These are phyloP conservation scores for Neonectria sp. DNA, from an alignment of 2,329 filamentous ascomycete genomes.

Conservation along the genomic window DNA sequence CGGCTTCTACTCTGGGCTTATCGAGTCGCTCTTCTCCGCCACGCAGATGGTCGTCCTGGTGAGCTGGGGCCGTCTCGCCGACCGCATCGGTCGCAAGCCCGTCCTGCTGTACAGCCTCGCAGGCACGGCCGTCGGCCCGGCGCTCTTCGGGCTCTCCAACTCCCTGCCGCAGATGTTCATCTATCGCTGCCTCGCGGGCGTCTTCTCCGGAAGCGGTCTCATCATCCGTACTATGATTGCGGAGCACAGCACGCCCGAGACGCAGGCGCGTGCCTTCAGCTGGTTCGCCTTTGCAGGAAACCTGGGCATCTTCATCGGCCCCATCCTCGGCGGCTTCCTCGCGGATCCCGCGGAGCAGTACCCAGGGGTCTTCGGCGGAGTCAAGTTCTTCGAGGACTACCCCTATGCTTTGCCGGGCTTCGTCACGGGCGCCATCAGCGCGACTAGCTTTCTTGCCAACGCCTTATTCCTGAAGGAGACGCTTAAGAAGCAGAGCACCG, in stretches of 20 bases:
- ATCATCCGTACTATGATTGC: conserved; percentile 84
- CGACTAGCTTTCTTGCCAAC: conserved; percentile 66
- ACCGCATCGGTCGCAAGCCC: conserved; percentile 80
- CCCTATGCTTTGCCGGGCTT: conserved; percentile 71
- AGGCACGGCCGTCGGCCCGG: conserved; percentile 73
- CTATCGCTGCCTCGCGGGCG: conserved; percentile 78
- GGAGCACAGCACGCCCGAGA: conserved; percentile 78
- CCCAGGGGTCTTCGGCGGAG: conserved; percentile 64
- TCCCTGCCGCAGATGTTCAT: conserved; percentile 82
- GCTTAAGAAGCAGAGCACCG: conserved; percentile 51
- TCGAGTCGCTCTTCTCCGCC: conserved; percentile 80
- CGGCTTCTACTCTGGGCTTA: conserved; percentile 85
- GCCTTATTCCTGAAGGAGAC: conserved; percentile 76
- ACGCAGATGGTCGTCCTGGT: conserved; percentile 87
- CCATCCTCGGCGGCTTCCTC: conserved; percentile 77
- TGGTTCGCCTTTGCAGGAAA: conserved; percentile 85
- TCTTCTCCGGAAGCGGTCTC: conserved; percentile 82
- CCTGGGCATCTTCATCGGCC: conserved; percentile 80
- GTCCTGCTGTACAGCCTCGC: conserved; percentile 77
- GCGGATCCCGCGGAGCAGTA: conserved; percentile 78
- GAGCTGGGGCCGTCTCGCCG: conserved; percentile 74
- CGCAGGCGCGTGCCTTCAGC: conserved; percentile 81
- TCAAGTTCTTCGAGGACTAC: conserved; percentile 63
- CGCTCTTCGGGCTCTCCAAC: conserved; percentile 77
- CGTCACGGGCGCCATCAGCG: conserved; percentile 69